Evolutionary conservation across 2,329 filamentous ascomycete species (phyloP).

Genomic region (Colletotrichum acutatum): DNA sequence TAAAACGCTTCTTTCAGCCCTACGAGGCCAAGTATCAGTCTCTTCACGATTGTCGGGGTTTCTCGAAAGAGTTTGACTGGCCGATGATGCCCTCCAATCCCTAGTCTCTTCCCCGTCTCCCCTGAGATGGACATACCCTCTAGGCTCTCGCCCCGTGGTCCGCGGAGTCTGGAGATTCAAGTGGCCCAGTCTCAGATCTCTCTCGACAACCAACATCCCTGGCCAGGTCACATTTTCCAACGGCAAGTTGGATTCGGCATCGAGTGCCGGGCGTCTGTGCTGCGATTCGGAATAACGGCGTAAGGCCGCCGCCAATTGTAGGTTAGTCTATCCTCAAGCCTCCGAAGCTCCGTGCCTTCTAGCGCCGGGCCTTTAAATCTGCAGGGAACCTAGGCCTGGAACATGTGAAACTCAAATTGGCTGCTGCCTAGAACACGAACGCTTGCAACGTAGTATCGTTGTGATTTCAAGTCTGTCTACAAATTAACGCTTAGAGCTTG

Average conservation of each 20-base stretch:
- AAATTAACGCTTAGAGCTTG: not conserved
- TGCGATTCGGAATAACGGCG: not conserved
- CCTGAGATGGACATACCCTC: not conserved
- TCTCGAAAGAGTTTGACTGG: not conserved
- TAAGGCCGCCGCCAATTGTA: not conserved
- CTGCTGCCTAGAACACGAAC: not conserved
- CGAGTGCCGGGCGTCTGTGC: not conserved
- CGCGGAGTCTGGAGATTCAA: not conserved
- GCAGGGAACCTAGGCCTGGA: not conserved
- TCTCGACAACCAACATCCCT: not conserved
- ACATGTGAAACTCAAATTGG: not conserved
- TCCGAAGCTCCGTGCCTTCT: not conserved
- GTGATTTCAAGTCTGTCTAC: not conserved
- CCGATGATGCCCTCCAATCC: not conserved
- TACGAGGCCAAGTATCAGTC: not conserved
- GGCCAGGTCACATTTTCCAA: not conserved
- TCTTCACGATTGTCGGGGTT: no score
- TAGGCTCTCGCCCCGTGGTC: not conserved
- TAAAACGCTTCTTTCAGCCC: conserved; percentile 15
- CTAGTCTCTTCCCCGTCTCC: no score
- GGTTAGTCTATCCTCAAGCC: no score
- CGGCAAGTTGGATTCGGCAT: not conserved
- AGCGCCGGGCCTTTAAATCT: not conserved
- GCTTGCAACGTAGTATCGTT: not conserved
- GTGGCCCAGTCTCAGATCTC: not conserved